These are phyloP conservation scores for Zymoseptoria passerinii DNA, from an alignment of 2,329 filamentous ascomycete species.

Conservation along the genomic window DNA sequence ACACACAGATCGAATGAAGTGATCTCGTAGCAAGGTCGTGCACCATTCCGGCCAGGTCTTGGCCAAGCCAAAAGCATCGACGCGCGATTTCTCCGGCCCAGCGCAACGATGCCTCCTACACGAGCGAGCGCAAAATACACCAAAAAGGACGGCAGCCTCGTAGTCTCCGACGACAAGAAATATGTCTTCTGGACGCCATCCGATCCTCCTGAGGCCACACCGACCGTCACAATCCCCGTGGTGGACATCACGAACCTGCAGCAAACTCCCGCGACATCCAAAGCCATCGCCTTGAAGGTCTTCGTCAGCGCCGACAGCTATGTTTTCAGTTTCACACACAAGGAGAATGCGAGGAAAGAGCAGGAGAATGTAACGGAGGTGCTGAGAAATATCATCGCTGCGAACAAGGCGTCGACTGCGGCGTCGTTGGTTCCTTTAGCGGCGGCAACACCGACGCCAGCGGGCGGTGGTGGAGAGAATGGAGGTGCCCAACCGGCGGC, in stretches of 20 bases:
- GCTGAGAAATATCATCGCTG: constrained; percentile 68
- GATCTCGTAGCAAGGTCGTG: neutral
- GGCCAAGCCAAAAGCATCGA: neutral
- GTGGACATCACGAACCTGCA: constrained; percentile 84
- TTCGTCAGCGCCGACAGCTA: constrained; percentile 71
- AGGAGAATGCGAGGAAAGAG: constrained; percentile 65
- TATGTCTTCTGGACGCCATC: constrained; percentile 75
- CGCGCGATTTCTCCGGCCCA: neutral
- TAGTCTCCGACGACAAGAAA: constrained; percentile 63
- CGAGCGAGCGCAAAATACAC: constrained; percentile 73
- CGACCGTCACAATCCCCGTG: constrained; percentile 61
- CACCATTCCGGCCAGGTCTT: neutral
- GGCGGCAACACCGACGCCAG: constrained; percentile 17
- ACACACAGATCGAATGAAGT: neutral
- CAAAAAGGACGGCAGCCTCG: constrained; percentile 85
- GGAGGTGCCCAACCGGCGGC: constrained; percentile 49
- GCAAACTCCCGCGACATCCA: constrained; percentile 77
- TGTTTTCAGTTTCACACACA: constrained; percentile 82
- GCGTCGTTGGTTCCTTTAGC: constrained; percentile 29
- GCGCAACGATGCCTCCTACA: constrained; percentile 23
- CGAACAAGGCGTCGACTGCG: constrained; percentile 48
- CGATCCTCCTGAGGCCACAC: constrained; percentile 50
- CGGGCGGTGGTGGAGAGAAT: constrained; percentile 16
- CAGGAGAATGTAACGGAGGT: constrained; percentile 78
- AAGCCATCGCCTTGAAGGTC: constrained; percentile 91